Evolutionary conservation across 345 rosid genomes (phyloP).

Genomic region (Passiflora organensis): DNA sequence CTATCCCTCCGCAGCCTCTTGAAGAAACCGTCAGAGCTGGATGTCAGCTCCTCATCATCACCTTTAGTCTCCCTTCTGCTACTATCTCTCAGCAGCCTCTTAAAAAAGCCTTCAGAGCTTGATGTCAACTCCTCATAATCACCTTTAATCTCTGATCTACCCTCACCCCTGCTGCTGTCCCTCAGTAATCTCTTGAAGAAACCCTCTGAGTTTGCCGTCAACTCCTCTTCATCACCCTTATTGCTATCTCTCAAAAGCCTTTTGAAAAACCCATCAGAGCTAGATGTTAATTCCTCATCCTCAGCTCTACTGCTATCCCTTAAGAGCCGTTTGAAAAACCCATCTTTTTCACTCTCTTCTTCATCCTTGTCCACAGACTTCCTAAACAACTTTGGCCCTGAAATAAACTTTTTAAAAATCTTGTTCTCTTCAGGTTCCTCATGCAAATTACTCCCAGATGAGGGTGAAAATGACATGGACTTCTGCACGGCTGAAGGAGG

Average conservation of each 20-base stretch:
- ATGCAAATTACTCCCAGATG: slow-evolving; percentile 46
- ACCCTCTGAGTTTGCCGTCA: slow-evolving; percentile 60
- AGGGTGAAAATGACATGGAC: slow-evolving; percentile 66
- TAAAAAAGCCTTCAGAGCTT: slow-evolving; percentile 27
- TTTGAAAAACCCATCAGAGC: slow-evolving; percentile 26
- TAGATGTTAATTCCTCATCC: slow-evolving; percentile 38
- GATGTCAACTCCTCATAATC: slow-evolving; percentile 51
- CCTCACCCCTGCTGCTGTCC: slow-evolving; percentile 46
- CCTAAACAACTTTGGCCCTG: slow-evolving; percentile 88
- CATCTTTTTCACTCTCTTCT: slow-evolving; percentile 85
- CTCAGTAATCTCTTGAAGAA: slow-evolving; percentile 72
- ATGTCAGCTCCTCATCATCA: slow-evolving; percentile 51
- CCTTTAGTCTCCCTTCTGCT: slow-evolving; percentile 35
- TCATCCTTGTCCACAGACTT: slow-evolving; percentile 91
- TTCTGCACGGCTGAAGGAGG: slow-evolving; percentile 51
- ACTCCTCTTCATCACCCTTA: slow-evolving; percentile 63
- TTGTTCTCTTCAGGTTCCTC: slow-evolving; percentile 86
- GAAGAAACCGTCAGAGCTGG: slow-evolving; percentile 28
- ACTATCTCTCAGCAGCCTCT: slow-evolving; percentile 54
- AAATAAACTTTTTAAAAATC: slow-evolving; percentile 86
- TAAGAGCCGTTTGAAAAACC: slow-evolving; percentile 89
- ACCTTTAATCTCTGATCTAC: slow-evolving; percentile 32
- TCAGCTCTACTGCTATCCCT: slow-evolving; percentile 66
- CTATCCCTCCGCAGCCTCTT: slow-evolving; percentile 56
- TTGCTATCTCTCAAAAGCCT: slow-evolving; percentile 61